Evolutionary conservation across 2,329 filamentous ascomycete species (phyloP).

Genomic region (Colletotrichum salicis): DNA sequence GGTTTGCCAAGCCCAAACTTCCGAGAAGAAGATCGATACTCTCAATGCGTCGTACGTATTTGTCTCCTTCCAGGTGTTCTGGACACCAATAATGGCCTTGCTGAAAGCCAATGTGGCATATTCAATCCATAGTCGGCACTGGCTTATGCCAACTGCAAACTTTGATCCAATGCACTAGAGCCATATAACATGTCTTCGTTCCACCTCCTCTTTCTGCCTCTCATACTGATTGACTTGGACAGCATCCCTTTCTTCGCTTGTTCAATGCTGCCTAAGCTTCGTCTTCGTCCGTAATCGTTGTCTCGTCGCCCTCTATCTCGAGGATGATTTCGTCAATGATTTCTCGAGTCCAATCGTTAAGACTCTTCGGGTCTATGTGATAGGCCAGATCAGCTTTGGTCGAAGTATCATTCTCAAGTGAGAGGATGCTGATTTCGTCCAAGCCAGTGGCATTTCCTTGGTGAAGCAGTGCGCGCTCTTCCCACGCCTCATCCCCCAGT

Average conservation of each 20-base stretch:
- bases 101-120: background rate
- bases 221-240: background rate
- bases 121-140: background rate
- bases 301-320: background rate
- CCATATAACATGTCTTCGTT: background rate
- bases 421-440: background rate
- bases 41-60: background rate
- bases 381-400: background rate
- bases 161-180: background rate
- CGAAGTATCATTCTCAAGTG: background rate
- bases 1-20: background rate
- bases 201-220: background rate
- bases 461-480: background rate
- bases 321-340: slow-evolving; percentile 4
- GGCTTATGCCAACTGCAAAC: background rate
- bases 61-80: background rate
- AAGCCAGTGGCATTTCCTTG: background rate
- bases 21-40: background rate
- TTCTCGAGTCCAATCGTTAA: slow-evolving; percentile 4
- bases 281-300: background rate
- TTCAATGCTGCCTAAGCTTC: background rate
- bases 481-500: slow-evolving; percentile 1
- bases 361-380: background rate
- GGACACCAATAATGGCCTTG: background rate
- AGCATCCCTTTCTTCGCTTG: background rate